Evolutionary conservation across 2,329 filamentous ascomycete genomes (phyloP), one percentile per base, ranked within the genome.

Genomic region (Phialophora macrospora): DNA sequence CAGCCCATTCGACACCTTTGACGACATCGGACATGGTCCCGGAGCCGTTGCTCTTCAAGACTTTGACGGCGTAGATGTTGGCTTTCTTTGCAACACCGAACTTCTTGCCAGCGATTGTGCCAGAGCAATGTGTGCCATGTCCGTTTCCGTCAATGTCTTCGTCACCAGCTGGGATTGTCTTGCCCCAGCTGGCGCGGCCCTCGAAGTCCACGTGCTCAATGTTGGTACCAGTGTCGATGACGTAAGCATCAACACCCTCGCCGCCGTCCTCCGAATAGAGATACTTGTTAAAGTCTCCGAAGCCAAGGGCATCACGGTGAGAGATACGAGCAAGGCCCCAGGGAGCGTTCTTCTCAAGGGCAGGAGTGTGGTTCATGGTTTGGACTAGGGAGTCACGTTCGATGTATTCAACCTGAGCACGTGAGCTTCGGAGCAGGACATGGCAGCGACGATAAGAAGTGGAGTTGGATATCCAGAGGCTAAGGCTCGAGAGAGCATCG

Each of bases 31-130:
- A 93, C 96, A 99, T 99, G 78, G 92, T 93, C 75, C 95, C 95
- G 57, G 94, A 97, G 75, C 95, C 95, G 81, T 97, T 99, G 74
- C 94, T 97, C 78, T 90, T 88, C 74, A 99, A 90, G 48, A 99
- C 95, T 89, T 99, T 99, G 85, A 99, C 93, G 71, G 95, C 95
- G 76, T 96, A 93, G 79, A 99, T 85, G 74, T 92, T 88, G 77
- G 96, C 95, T 88, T 98, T 97, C 90, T 99, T 99, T 79, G 95
- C 94, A 71, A 99, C 95, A 87, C 95, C 95, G 78, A 97, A 99
- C 85, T 97, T 97, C 88, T 95, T 96, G 78, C 96, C 95, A 72
- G 91, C 95, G 75, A 99, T 90, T 69, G 96, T 99, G 74, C 95
- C 95, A 71, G 95, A 98, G 88, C 95, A 99, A 86, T 99, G 95